Base-by-base conservation (phyloP, 805 yeast genomes). In the Barnettozyma pratensis region DNA sequence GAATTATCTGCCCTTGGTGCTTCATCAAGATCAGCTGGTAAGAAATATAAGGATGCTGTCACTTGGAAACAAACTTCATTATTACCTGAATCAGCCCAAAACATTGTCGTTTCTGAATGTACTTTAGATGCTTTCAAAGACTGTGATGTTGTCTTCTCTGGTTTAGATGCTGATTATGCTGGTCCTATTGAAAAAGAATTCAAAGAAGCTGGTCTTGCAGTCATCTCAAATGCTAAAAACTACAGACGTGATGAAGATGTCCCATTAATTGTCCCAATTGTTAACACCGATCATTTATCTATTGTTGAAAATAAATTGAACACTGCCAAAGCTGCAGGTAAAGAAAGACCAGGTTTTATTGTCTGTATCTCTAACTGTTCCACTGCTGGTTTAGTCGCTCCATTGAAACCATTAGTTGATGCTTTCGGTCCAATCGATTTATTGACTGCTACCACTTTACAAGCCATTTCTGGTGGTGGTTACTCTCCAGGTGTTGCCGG, bases 381-480 rank as follows among this genome's bases (percentile, higher is more conserved):
- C 42, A 94, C 99, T 36, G 99, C 98, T 5, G 98, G 98, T 39
- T 75, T 94, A 49, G 98, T 94, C 25, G 97, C 97, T 11, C 98
- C 98, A 43, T 75, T 94, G 65, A 89, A 88, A 65, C 98, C 99
- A n/a, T 75, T 94, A 60, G 86, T 85, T 45, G 96, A 90, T 51
- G 69, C 74, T 44, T 92, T 87, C 64, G 99, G 98, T 43, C 97
- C 98, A 41, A 79, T 94, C 51, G 91, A 87, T 50, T 76, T 83
- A 27, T 77, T 92, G 57, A 84, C 96, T 11, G 80, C 96, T 43
- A 88, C 97, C 47, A 94, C 99, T 12, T 70, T 94, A 68, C 99
- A 94, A 69, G 99, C 99, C 37, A 88, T 94, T 55, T 91, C 98
- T 4, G 99, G 99, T 59, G 99, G 96, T 26, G 99, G 99, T 3